Evolutionary conservation across 176 grass and related monocot genomes (phyloP).

Genomic region (Carex myosuroides): DNA sequence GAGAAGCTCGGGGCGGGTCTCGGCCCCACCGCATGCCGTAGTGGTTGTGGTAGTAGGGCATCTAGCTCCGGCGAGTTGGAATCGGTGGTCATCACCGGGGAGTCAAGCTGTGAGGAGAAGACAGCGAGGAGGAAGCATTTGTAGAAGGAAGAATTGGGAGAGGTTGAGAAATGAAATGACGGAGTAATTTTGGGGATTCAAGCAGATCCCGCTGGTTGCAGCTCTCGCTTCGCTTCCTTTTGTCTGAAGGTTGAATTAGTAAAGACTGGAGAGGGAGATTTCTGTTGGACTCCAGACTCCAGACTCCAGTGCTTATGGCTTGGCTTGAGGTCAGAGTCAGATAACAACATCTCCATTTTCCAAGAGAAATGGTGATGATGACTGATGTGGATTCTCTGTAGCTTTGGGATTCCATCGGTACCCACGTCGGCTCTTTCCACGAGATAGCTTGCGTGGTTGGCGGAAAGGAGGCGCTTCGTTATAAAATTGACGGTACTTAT

Average conservation of each 20-base stretch:
- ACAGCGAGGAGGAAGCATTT: neutral
- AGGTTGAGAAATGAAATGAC: neutral
- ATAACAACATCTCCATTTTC: neutral
- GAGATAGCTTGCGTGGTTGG: neutral
- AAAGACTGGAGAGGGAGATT: conserved; percentile 9
- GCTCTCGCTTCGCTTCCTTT: neutral
- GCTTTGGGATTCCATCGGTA: neutral
- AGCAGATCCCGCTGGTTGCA: conserved; percentile 4
- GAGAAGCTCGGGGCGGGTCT: conserved; percentile 76
- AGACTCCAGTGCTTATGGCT: no score
- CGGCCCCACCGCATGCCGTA: conserved; percentile 23
- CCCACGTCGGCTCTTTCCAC: neutral
- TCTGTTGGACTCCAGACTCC: neutral
- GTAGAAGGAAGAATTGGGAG: neutral
- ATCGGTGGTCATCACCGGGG: conserved; percentile 29
- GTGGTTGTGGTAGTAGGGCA: neutral
- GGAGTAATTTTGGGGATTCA: neutral
- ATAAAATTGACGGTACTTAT: neutral
- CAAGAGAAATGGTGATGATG: neutral
- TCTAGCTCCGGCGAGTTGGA: conserved; percentile 26
- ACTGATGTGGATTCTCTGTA: neutral
- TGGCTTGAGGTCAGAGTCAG: neutral
- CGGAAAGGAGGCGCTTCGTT: conserved; percentile 13
- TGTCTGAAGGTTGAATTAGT: conserved; percentile 6
- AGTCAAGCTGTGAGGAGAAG: neutral